Percentiles rank a stretch among this genome's conserved stretches.
phyloP scores from a whole-genome alignment of 2,329 filamentous ascomycete genomes.

The Phialocephala subalpina region DNA sequence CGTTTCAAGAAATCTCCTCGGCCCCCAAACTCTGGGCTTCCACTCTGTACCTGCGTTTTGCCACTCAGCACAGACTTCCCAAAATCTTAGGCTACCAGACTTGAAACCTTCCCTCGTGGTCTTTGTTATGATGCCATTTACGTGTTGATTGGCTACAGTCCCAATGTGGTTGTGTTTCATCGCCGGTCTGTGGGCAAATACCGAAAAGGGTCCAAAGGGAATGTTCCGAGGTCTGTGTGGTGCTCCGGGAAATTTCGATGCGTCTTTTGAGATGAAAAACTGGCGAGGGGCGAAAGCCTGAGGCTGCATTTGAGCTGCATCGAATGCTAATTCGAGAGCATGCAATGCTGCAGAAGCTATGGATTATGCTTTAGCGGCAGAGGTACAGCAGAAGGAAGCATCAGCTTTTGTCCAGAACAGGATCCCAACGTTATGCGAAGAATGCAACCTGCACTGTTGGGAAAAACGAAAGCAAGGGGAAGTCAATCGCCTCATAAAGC shows the following conservation, averaged over 20 bases:
- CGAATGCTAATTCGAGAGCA: not conserved
- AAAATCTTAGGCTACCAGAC: not conserved
- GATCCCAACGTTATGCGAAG: slow-evolving; percentile 6
- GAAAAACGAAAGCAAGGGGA: not conserved
- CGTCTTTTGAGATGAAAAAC: not conserved
- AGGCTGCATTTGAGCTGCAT: not conserved
- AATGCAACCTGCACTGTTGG: not conserved
- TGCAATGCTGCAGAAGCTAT: not conserved
- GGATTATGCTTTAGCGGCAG: not conserved
- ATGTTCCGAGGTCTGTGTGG: not conserved
- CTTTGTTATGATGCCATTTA: slow-evolving; percentile 24
- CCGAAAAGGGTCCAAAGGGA: not conserved
- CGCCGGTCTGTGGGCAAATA: not conserved
- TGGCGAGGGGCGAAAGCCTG: no score
- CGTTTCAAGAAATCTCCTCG: not conserved
- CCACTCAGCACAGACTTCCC: not conserved
- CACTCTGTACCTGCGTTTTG: not conserved
- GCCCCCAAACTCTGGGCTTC: not conserved
- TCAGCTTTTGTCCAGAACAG: not conserved
- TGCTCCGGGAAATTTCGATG: not conserved
- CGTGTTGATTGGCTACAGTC: slow-evolving; percentile 16
- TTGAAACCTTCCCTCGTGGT: slow-evolving; percentile 9
- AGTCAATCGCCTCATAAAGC: not conserved
- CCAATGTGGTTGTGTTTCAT: not conserved
- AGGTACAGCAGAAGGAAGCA: not conserved